Base-by-base conservation (phyloP, 495 filamentous ascomycete species). In the Xylaria castorea region DNA sequence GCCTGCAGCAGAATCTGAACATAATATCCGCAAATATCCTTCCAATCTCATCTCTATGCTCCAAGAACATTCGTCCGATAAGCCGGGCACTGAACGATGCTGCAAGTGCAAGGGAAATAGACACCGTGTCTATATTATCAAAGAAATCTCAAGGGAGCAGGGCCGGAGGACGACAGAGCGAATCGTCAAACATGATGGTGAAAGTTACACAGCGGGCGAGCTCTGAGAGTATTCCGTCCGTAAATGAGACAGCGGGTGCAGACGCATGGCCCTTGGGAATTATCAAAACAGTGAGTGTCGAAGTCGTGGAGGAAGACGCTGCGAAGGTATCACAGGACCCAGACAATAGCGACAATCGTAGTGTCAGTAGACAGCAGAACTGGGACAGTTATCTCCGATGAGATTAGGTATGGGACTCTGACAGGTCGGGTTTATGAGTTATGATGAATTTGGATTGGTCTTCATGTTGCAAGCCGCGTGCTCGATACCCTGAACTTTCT, bases 251-350 rank as follows among this genome's bases (percentile, higher is more conserved):
- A 4, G 38, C 18, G 16, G 46, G 18, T 18, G 51, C 55, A 22
- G 76, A 75, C 36, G 72, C 76, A 5, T 81, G 79, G 80, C 77
- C 80, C 11, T 55, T 72, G 20, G 78, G 81, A 27, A 83, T 83
- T 66, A 81, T 83, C 75, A 83, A 83, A 74, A 81, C 81, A 38
- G 80, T 83, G 34, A 78, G 75, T n/a, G 78, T 83, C 22, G 80
- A 83, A 73, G 79, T 83, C 12, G 68, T 79, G 1, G 79, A 83
- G 72, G 81, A 83, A 73, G 73, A 75, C 22, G 80, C 77, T 61
- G 61, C 73, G 36, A 75, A 80, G 58, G 58, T 78, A 25, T 70
- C 71, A 27, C 62, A 67, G 48, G 27, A 18, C 3, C 8, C 44
- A 36, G 40, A 60, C 8, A 51, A 48, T 4, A 42, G 68, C 32